Conservation (phyloP, 495 filamentous ascomycete species). For the Penicillium ochrochloron region DNA sequence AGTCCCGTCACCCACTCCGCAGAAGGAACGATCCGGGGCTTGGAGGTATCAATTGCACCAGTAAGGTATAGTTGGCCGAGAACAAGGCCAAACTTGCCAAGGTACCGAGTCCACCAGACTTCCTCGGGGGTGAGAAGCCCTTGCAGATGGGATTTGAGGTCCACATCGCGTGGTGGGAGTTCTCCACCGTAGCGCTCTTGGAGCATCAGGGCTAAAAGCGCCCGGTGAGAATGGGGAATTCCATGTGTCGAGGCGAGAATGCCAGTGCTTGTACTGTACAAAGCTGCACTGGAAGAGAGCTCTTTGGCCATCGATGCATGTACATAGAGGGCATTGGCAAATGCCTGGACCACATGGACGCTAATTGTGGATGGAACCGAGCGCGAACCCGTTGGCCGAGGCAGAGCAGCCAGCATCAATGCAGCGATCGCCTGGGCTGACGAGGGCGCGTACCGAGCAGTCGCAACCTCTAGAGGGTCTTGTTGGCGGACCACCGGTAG, state of each 20-base stretch:
- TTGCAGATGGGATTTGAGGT: slow-evolving; percentile 51
- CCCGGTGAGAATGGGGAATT: slow-evolving; percentile 71
- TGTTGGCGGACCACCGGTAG: slow-evolving; percentile 63
- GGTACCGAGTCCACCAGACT: slow-evolving; percentile 66
- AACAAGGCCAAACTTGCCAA: slow-evolving; percentile 49
- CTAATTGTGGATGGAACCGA: slow-evolving; percentile 45
- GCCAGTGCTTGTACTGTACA: slow-evolving; percentile 74
- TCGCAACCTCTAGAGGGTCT: slow-evolving; percentile 68
- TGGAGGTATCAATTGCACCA: slow-evolving; percentile 33
- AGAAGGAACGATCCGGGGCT: slow-evolving; percentile 34
- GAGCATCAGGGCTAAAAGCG: slow-evolving; percentile 71
- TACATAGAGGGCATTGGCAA: slow-evolving; percentile 57
- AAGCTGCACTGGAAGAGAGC: slow-evolving; percentile 63
- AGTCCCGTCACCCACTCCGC: slow-evolving; percentile 32
- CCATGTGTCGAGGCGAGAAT: slow-evolving; percentile 69
- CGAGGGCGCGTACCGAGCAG: slow-evolving; percentile 51
- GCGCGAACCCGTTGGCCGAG: slow-evolving; percentile 29
- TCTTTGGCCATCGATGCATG: slow-evolving; percentile 56
- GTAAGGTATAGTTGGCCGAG: slow-evolving; percentile 36
- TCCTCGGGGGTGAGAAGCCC: slow-evolving; percentile 50
- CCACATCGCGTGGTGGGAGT: slow-evolving; percentile 58
- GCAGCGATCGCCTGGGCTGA: slow-evolving; percentile 43
- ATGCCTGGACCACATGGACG: slow-evolving; percentile 51
- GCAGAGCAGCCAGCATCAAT: slow-evolving; percentile 52
- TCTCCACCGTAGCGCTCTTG: slow-evolving; percentile 77